These are phyloP conservation scores for Tardiomyces blankii DNA, from an alignment of 1,139 yeast genomes.

Conservation along the genomic window DNA sequence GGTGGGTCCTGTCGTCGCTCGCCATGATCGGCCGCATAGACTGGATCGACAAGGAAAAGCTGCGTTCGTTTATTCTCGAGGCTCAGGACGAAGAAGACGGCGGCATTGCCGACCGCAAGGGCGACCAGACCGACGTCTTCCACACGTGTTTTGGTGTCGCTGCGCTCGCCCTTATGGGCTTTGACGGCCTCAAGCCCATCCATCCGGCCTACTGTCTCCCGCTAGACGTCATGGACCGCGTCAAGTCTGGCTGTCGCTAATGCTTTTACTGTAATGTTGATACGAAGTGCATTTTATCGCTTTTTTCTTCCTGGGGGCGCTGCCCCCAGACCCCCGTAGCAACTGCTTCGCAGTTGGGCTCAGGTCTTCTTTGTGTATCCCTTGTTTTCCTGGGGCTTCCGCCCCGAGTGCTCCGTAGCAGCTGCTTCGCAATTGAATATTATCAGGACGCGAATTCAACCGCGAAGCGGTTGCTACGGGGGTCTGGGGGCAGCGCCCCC, in stretches of 20 bases:
- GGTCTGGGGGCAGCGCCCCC: too few species aligned
- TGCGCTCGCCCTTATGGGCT: constrained; percentile 68
- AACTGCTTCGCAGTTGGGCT: too few species aligned
- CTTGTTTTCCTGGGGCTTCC: too few species aligned
- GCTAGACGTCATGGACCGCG: constrained; percentile 22
- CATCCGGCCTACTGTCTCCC: constrained; percentile 92
- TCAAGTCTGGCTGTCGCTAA: neutral
- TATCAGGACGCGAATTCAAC: too few species aligned
- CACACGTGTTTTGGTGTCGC: constrained; percentile 89
- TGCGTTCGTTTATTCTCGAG: constrained; percentile 53
- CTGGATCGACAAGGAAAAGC: constrained; percentile 60
- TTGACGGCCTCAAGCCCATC: constrained; percentile 42
- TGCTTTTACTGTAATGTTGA: too few species aligned
- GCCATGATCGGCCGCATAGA: constrained; percentile 53
- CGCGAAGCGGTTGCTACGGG: too few species aligned
- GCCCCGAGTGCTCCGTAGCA: too few species aligned
- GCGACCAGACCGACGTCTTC: constrained; percentile 82
- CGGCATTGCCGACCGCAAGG: constrained; percentile 88
- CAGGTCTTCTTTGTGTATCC: too few species aligned
- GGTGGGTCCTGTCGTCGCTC: constrained; percentile 91
- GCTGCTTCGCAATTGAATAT: too few species aligned
- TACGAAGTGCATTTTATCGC: too few species aligned
- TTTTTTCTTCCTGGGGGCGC: too few species aligned
- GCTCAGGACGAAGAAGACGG: constrained; percentile 77
- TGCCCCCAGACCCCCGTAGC: too few species aligned